Evolutionary conservation across 106 monocot genomes (phyloP).

Genomic region (Xerophyta viscosa): DNA sequence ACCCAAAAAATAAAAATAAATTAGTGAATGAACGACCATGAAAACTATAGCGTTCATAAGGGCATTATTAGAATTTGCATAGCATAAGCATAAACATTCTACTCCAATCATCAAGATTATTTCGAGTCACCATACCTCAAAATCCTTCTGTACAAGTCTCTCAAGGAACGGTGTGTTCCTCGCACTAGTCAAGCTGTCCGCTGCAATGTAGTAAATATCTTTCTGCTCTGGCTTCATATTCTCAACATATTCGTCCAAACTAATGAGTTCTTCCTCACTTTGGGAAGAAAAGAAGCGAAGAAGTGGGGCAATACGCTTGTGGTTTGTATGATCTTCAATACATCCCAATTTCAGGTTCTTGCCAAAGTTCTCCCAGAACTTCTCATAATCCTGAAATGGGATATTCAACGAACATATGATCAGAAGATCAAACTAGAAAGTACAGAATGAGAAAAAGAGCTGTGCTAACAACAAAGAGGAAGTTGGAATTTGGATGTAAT

Average conservation of each 20-base stretch:
- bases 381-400: conserved; percentile 80
- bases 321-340: conserved; percentile 88
- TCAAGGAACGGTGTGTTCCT: conserved; percentile 90
- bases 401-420: too few relatives aligned
- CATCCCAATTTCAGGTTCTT: conserved; percentile 90
- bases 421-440: background rate
- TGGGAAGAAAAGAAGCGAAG: conserved; percentile 94
- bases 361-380: conserved; percentile 96
- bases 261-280: conserved; percentile 69
- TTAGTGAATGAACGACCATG: too few relatives aligned
- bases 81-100: background rate
- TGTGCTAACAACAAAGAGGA: background rate
- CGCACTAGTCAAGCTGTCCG: conserved; percentile 83
- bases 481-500: background rate
- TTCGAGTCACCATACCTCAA: conserved; percentile 38
- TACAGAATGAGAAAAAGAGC: background rate
- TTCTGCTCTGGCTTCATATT: conserved; percentile 97
- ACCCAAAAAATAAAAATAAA: background rate
- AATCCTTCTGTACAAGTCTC: conserved; percentile 68
- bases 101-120: background rate
- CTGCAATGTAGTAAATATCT: conserved; percentile 83
- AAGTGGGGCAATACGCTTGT: conserved; percentile 89
- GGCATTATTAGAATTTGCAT: background rate
- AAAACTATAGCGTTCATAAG: too few relatives aligned
- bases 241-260: conserved; percentile 96